A percentile compares a stretch with the other conserved stretches of the same genome.
Evolutionary conservation across 352 stramenopile genomes (phyloP).

Genomic region (Pythium brassicae): DNA sequence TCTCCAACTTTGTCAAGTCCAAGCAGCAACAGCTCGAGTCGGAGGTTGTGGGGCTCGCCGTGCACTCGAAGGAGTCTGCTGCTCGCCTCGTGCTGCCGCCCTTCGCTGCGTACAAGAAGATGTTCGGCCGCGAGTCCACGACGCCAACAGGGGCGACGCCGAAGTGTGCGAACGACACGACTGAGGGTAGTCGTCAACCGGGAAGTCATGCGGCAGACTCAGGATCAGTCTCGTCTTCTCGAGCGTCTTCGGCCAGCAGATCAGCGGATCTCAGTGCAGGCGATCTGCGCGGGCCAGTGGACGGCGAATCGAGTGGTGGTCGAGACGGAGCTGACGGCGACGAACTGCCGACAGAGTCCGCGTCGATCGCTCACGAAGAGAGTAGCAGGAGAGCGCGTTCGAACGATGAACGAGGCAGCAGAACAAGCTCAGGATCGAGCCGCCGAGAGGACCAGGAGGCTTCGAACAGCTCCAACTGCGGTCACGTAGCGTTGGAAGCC

Average conservation of each 20-base stretch:
- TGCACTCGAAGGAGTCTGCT: constrained; percentile 35
- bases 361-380: too few species aligned
- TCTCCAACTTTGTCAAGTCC: constrained; percentile 35
- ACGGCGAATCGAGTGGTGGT: neutral
- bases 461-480: neutral
- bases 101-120: constrained; percentile 29
- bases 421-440: too few species aligned
- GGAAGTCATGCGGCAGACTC: neutral
- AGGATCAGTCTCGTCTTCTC: neutral
- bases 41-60: constrained; percentile 28
- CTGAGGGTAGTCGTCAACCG: neutral
- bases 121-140: constrained; percentile 15
- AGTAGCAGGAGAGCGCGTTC: too few species aligned
- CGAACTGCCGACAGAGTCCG: too few species aligned
- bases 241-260: constrained; percentile 5
- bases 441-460: too few species aligned
- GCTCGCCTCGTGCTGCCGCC: constrained; percentile 27
- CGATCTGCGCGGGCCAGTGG: neutral
- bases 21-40: constrained; percentile 35
- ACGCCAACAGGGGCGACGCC: neutral
- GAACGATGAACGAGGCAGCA: too few species aligned
- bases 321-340: too few species aligned
- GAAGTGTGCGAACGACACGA: neutral
- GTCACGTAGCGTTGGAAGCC: neutral
- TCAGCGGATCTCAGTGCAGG: neutral